Evolutionary conservation across 2,329 filamentous ascomycete species (phyloP).

Genomic region (Penicillium sp.): DNA sequence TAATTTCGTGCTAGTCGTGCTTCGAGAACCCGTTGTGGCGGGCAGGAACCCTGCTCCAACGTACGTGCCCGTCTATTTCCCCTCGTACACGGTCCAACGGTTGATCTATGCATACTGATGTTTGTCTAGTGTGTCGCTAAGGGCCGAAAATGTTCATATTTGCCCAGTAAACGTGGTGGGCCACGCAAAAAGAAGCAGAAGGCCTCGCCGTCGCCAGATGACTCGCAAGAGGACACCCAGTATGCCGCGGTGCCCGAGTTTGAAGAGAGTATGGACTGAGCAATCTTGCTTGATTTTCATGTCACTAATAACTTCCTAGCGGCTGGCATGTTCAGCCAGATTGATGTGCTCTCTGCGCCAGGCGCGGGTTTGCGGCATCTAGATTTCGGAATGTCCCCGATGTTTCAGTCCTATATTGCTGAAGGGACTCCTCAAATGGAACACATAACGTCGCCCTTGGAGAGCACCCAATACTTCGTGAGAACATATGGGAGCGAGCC

Average conservation of each 20-base stretch:
- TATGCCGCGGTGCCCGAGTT: conserved; percentile 26
- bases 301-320: conserved; percentile 24
- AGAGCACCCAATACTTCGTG: conserved; percentile 28
- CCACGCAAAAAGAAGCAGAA: conserved; percentile 41
- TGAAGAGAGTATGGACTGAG: conserved; percentile 30
- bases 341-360: conserved; percentile 39
- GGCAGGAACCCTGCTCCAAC: conserved; percentile 43
- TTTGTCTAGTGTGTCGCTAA: conserved; percentile 37
- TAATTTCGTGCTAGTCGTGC: conserved; percentile 31
- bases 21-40: conserved; percentile 43
- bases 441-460: conserved; percentile 26
- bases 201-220: conserved; percentile 21
- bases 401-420: conserved; percentile 38
- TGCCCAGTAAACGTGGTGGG: conserved; percentile 44
- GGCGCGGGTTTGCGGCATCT: conserved; percentile 39
- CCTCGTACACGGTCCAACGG: background rate
- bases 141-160: conserved; percentile 40
- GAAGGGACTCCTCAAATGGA: conserved; percentile 26
- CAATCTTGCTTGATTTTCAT: background rate
- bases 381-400: conserved; percentile 37
- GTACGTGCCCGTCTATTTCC: conserved; percentile 27
- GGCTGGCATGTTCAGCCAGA: conserved; percentile 38
- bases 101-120: conserved; percentile 7
- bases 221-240: conserved; percentile 17
- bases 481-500: conserved; percentile 40